phyloP scores from a whole-genome alignment of 73 alveolate genomes.

The Stentor coeruleus region DNA sequence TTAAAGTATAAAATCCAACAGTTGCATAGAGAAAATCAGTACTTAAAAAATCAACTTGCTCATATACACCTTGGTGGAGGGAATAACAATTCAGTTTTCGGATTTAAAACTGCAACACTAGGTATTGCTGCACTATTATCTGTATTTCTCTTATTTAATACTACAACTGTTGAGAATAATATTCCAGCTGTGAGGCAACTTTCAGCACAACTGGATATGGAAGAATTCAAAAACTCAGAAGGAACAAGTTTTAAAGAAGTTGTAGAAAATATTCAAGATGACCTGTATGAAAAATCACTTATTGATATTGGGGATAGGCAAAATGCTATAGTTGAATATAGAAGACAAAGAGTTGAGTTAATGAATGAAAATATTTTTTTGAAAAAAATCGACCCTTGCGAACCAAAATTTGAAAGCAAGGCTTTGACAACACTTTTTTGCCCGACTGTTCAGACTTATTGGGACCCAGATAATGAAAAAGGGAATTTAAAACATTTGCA shows the following conservation, averaged over 20 bases:
- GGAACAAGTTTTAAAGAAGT: background rate
- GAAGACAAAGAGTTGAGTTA: background rate
- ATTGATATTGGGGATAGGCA: background rate
- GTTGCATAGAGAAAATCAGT: background rate
- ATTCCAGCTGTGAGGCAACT: constrained; percentile 2
- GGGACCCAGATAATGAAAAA: background rate
- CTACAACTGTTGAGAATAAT: background rate
- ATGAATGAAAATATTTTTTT: background rate
- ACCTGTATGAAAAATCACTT: background rate
- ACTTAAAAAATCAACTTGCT: constrained; percentile 20
- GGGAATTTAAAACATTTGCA: background rate
- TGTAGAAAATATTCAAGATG: background rate
- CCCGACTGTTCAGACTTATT: constrained; percentile 16
- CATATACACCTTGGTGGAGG: constrained; percentile 1
- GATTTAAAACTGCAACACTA: background rate
- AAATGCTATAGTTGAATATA: background rate
- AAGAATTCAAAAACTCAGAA: background rate
- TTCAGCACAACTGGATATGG: background rate
- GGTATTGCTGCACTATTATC: constrained; percentile 4
- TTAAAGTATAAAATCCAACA: background rate
- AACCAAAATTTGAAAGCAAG: background rate
- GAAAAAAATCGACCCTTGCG: background rate
- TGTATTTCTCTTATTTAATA: background rate
- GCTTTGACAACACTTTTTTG: constrained; percentile 5
- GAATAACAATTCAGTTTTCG: background rate